Base-by-base conservation (phyloP, 257 asterid genomes). In the Solanum tacnaense region DNA sequence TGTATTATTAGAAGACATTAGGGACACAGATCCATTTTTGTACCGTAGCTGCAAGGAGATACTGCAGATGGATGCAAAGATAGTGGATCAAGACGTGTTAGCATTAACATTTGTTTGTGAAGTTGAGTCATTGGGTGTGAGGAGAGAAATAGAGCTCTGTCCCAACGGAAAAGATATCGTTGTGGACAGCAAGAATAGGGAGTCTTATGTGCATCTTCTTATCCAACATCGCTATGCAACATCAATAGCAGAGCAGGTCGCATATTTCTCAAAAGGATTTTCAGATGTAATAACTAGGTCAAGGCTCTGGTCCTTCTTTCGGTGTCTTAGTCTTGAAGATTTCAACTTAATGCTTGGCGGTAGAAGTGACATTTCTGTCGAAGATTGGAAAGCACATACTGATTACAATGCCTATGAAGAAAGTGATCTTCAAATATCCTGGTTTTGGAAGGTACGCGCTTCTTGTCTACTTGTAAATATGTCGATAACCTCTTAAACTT, bases 371-470 rank as follows among this genome's bases (percentile, higher is more conserved):
- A 92, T 97, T 88, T 95, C 97, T 82, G 91, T 94, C 27, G 97
- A 96, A 91, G 99, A 96, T 88, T 97, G 99, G 99, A 96, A 85
- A 88, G 94, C 95, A 73, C 98, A 96, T 89, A 95, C 98, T 1
- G 94, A 94, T 41, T 97, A 93, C 89, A 89, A 90, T 84, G 99
- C 96, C 91, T 96, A 92, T 87, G 85, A 91, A 78, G 93, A 92
- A 88, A 93, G 92, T 6, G 98, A 97, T 88, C 88, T 89, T 70
- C 96, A 94, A 93, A 94, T 97, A 89, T 87, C 91, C 81, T 96
- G 98, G 98, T 97, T 97, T 89, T 97, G 99, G 98, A 90, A 96
- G 99, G 98, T 96, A 92, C n/a, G 86, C 73, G 5, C 9, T 78
- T 41, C 36, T 78, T 25, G 20, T 75, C 32, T 20, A 58, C 68